Evolutionary conservation across 2,329 filamentous ascomycete genomes (phyloP), one percentile per base, ranked within the genome.

Genomic region (Parafenestella ontariensis): DNA sequence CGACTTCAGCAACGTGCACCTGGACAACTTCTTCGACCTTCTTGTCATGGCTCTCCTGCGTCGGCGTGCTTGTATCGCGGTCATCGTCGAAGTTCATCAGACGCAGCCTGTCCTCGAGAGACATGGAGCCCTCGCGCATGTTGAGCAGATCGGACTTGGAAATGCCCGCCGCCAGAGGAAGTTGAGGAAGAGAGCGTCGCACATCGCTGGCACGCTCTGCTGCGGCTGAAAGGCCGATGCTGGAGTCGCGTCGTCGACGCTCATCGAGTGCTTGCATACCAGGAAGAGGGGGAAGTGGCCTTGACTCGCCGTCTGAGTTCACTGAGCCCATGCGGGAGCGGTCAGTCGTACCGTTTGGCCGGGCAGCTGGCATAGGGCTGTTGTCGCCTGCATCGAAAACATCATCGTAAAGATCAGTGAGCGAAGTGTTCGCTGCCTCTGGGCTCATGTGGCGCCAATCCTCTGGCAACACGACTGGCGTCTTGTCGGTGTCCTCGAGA

Each of bases 381-480:
- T 83, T 85, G 37, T 89, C 79, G 37, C 81, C 78, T 21, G 80
- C 81, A 21, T 82, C 87, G 65, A 90, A 95, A 1, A 87, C 85
- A 64, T 92, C 86, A 33, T 90, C 87, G 31, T 85, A 81, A 11
- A 79, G 74, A 54, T 83, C 78, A 4, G 79, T 79, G 33, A 86
- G 70, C 21, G 82, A 81, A 13, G 78, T 82, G 58, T 86, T 81
- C n/a, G 81, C 84, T 20, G 76, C 86, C 66, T 82, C 87, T 73
- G 78, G 91, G 78, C 79, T 93, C 83, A 88, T 87, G 61, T 86
- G 90, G 59, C 90, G 87, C 95, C 95, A 99, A 73, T 97, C 92
- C 68, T 98, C 95, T 0, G 95, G 95, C 20, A 96, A 86, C n/a
- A 99, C 94, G 10, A 99, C 95, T 0, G 95, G 95, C 1, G 95